phyloP scores from a whole-genome alignment of 345 rosid genomes.

The Linum trigynum region DNA sequence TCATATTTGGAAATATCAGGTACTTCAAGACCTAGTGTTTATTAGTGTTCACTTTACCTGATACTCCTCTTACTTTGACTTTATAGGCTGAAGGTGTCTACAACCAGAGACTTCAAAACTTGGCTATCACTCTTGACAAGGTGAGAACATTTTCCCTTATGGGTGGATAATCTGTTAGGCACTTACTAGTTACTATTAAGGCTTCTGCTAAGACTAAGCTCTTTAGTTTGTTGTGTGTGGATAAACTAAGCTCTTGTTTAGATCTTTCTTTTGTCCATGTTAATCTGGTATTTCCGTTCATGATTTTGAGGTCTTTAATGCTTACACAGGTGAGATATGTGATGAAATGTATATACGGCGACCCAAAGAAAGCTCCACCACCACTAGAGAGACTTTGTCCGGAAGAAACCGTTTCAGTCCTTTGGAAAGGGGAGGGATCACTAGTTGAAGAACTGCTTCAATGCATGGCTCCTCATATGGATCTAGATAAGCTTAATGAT shows the following conservation, averaged over 20 bases:
- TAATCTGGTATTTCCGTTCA: no score
- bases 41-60: background rate
- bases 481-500: slow-evolving; percentile 46
- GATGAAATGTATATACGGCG: slow-evolving; percentile 81
- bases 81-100: slow-evolving; percentile 98
- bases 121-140: slow-evolving; percentile 98
- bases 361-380: slow-evolving; percentile 93
- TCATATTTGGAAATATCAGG: background rate
- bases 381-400: slow-evolving; percentile 78
- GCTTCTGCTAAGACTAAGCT: no score
- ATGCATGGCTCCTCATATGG: slow-evolving; percentile 67
- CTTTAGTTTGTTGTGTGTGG: no score
- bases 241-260: no score
- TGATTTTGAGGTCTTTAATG: background rate
- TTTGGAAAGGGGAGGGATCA: slow-evolving; percentile 92
- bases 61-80: slow-evolving; percentile 16
- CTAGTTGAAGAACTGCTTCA: slow-evolving; percentile 83
- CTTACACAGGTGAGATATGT: slow-evolving; percentile 80
- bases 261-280: no score
- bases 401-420: slow-evolving; percentile 55
- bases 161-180: no score
- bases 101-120: slow-evolving; percentile 98
- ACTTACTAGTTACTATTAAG: no score
- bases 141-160: slow-evolving; percentile 21
- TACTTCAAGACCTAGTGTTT: slow-evolving; percentile 2